Evolutionary conservation across 1,284 basidiomycete species (phyloP), one percentile per base, ranked within the genome.

Genomic region (Lignosus rhinocerotis): DNA sequence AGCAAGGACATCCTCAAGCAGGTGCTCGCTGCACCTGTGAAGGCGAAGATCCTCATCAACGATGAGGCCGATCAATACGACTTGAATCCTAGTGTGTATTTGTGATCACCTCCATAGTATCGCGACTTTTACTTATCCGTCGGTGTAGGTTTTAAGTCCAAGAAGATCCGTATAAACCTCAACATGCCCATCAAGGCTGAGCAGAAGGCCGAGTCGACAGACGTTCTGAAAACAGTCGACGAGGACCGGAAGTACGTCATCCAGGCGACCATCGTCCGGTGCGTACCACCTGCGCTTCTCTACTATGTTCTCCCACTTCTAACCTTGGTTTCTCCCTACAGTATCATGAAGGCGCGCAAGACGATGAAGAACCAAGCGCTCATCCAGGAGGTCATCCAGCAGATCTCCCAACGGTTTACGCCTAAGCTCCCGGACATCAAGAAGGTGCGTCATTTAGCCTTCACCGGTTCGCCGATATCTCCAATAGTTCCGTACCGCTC

Each of bases 261-360:
- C 59, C 97, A 99, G 73, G 96, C 96, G 14, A 96, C 93, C 14
- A 97, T 99, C 69, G 96, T 99, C 51, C 90, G 93, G 90, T 93
- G 72, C 42, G 86, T 69, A 16, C 30, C 19, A 16, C 30, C 16
- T 11, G 21, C 11, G 11, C 21, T 6, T 11, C n/a, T n/a, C 10
- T 6, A 11, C 25, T 33, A 36, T 45, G 36, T 32, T 10, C 21
- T 51, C 30, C n/a, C 33, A 25, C 36, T 11, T 14, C 25, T 19
- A n/a, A 39, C 12, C 21, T 33, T 42, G 17, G 3, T 14, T 6
- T 33, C 17, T 21, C n/a, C 51, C 34, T 56, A 6, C 67, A 93
- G 94, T 56, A 93, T 98, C 74, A 98, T 98, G 96, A 98, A 98
- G 77, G 94, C 94, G 21, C 86, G 96, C 58, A 96, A 97, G 86